Conservation (phyloP, 345 rosid species). For the Melaleuca alternifolia region DNA sequence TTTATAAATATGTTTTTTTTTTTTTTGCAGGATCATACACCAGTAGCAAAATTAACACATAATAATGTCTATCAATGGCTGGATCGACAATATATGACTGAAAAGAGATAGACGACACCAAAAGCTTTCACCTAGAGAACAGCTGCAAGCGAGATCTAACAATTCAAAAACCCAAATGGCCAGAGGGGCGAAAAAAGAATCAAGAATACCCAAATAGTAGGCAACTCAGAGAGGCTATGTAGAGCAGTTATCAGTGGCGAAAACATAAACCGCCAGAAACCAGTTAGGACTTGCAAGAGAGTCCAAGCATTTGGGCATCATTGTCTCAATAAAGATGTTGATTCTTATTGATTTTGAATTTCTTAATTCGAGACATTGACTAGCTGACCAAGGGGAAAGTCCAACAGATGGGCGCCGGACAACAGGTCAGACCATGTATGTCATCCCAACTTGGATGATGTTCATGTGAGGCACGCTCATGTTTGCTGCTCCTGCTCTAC, state of each 20-base stretch:
- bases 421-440: constrained; percentile 62
- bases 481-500: constrained; percentile 79
- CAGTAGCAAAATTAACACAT: not conserved
- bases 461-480: constrained; percentile 86
- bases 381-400: not conserved
- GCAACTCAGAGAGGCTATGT: not conserved
- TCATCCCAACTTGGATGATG: constrained; percentile 76
- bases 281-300: not conserved
- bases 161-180: not conserved
- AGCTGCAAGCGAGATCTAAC: not conserved
- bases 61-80: not conserved
- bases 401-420: not conserved
- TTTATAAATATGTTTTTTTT: not conserved
- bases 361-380: not conserved
- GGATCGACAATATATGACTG: not conserved
- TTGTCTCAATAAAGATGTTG: not conserved
- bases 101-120: not conserved
- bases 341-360: not conserved
- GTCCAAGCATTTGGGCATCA: not conserved
- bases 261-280: not conserved
- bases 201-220: not conserved
- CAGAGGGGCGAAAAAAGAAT: not conserved
- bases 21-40: not conserved
- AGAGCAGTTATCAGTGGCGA: not conserved
- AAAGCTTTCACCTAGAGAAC: not conserved